A percentile compares a stretch with the other conserved stretches of the same genome.
Evolutionary conservation across 345 rosid species (phyloP).

Genomic region (Pugionium cornutum): DNA sequence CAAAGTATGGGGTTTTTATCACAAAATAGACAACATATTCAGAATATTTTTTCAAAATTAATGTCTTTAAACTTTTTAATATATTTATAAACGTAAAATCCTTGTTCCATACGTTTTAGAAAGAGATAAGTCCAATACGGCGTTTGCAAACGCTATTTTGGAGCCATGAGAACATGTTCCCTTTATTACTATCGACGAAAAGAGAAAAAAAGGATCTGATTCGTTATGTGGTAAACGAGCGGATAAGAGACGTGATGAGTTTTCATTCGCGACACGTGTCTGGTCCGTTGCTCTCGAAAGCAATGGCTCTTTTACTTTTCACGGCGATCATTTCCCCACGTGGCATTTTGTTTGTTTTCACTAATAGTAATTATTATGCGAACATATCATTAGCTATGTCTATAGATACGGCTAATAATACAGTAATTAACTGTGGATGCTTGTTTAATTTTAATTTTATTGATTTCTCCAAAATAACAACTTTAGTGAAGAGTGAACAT

Average conservation of each 20-base stretch:
- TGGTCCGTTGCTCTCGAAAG: slow-evolving; percentile 5
- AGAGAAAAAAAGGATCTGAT: neutral
- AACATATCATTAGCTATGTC: neutral
- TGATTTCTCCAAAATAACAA: neutral
- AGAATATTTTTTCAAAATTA: no score
- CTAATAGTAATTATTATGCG: neutral
- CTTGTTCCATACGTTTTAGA: neutral
- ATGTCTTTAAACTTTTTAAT: no score
- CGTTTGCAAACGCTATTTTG: slow-evolving; percentile 19
- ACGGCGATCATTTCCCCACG: slow-evolving; percentile 28
- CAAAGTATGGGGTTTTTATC: no score
- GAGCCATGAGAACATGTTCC: slow-evolving; percentile 14
- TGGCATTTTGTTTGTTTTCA: neutral
- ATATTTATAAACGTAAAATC: no score
- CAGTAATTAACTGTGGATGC: neutral
- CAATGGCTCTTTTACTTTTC: slow-evolving; percentile 14
- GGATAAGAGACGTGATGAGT: slow-evolving; percentile 26
- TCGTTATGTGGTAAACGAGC: neutral
- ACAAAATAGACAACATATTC: no score
- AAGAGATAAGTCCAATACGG: neutral
- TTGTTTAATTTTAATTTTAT: neutral
- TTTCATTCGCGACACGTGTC: slow-evolving; percentile 17
- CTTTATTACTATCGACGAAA: no score
- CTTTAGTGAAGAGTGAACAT: slow-evolving; percentile 22
- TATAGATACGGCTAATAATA: neutral